phyloP scores from a whole-genome alignment of 345 rosid species.

The Salix viminalis region DNA sequence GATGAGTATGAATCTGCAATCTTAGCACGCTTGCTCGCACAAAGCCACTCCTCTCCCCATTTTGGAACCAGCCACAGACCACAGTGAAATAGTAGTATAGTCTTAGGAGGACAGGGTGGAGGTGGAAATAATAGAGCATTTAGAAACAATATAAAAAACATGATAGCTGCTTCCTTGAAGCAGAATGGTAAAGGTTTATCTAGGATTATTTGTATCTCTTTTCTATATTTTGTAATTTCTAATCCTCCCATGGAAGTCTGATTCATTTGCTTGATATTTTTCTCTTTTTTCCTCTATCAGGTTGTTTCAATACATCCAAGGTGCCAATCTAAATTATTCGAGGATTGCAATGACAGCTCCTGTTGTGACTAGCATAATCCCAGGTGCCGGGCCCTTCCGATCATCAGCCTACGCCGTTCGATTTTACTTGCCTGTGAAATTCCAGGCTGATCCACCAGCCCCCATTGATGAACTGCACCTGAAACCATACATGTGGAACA shows the following conservation, averaged over 20 bases:
- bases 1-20: no score
- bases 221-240: no score
- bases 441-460: slow-evolving; percentile 51
- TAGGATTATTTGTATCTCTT: background rate
- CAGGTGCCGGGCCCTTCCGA: slow-evolving; percentile 57
- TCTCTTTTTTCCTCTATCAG: slow-evolving; percentile 12
- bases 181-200: background rate
- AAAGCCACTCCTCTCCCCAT: no score
- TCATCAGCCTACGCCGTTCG: slow-evolving; percentile 49
- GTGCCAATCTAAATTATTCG: slow-evolving; percentile 66
- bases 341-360: slow-evolving; percentile 65
- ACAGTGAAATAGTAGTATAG: no score
- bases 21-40: no score
- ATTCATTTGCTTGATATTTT: background rate
- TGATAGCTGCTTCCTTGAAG: background rate
- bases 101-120: no score
- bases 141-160: no score
- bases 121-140: no score
- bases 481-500: slow-evolving; percentile 36
- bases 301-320: slow-evolving; percentile 62
- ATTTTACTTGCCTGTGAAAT: slow-evolving; percentile 53
- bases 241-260: background rate
- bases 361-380: slow-evolving; percentile 54
- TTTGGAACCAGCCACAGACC: no score
- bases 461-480: slow-evolving; percentile 54